These are phyloP conservation scores for Herpetomonas samuelpessoai DNA, from an alignment of 208 protist genomes.

Conservation along the genomic window DNA sequence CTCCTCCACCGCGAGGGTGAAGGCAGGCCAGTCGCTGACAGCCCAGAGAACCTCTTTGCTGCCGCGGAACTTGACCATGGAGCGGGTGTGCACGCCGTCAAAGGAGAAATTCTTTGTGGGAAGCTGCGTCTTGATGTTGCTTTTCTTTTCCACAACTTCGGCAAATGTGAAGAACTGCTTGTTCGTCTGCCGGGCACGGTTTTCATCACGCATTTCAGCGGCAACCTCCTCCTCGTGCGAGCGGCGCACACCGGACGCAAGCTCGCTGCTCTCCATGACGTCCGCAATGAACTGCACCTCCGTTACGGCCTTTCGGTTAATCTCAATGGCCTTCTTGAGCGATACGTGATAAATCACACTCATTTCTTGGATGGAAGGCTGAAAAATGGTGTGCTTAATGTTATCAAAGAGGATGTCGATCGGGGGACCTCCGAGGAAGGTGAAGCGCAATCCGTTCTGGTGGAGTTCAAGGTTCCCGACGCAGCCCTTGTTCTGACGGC, in stretches of 20 bases:
- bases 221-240: constrained; percentile 77
- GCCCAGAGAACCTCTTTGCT: constrained; percentile 82
- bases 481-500: constrained; percentile 74
- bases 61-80: constrained; percentile 73
- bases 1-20: constrained; percentile 93
- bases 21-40: constrained; percentile 89
- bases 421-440: constrained; percentile 60
- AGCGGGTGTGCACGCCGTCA: constrained; percentile 73
- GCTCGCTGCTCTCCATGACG: constrained; percentile 92
- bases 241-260: constrained; percentile 40
- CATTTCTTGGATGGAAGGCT: constrained; percentile 91
- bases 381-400: constrained; percentile 97
- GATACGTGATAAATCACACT: constrained; percentile 96
- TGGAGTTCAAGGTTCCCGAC: constrained; percentile 94
- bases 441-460: constrained; percentile 95
- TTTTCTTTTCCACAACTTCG: constrained; percentile 58
- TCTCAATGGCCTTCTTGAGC: constrained; percentile 95
- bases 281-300: constrained; percentile 97
- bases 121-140: constrained; percentile 75
- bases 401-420: constrained; percentile 96
- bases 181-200: constrained; percentile 74
- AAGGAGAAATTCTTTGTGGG: constrained; percentile 82
- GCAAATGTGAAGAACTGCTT: constrained; percentile 84
- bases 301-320: constrained; percentile 94
- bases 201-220: constrained; percentile 71